A percentile compares a stretch with the other conserved stretches of the same genome.
Evolutionary conservation across 169 alveolate genomes (phyloP).

Genomic region (Babesia bigemina): DNA sequence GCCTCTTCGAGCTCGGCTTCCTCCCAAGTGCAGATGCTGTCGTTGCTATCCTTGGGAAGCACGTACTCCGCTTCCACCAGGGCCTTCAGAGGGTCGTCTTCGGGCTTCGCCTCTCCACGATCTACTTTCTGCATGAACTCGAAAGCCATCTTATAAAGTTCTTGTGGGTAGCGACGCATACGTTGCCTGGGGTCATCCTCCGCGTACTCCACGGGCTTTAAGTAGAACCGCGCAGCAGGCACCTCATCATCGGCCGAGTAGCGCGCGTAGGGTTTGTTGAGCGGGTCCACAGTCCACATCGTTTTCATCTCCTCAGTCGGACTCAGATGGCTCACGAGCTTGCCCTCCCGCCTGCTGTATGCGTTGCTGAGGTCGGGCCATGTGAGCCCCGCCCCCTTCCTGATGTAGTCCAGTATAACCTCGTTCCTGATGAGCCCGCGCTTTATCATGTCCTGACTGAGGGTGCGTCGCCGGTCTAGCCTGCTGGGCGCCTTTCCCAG

Average conservation of each 20-base stretch:
- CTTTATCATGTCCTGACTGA: slow-evolving; percentile 27
- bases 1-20: slow-evolving; percentile 44
- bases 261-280: slow-evolving; percentile 20
- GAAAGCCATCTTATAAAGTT: slow-evolving; percentile 46
- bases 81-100: slow-evolving; percentile 63
- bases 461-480: slow-evolving; percentile 3
- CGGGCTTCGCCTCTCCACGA: slow-evolving; percentile 53
- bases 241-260: slow-evolving; percentile 23
- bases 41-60: neutral
- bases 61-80: slow-evolving; percentile 41
- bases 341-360: slow-evolving; percentile 39
- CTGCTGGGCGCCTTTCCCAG: slow-evolving; percentile 22
- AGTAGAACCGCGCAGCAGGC: slow-evolving; percentile 50
- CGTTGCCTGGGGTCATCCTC: slow-evolving; percentile 43
- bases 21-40: slow-evolving; percentile 52
- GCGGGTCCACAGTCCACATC: slow-evolving; percentile 53
- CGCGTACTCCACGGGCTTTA: slow-evolving; percentile 28
- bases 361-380: slow-evolving; percentile 59
- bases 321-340: slow-evolving; percentile 41
- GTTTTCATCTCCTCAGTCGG: slow-evolving; percentile 52
- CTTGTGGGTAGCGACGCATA: slow-evolving; percentile 50
- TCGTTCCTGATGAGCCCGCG: slow-evolving; percentile 46
- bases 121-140: slow-evolving; percentile 61
- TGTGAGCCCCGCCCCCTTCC: slow-evolving; percentile 57
- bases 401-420: slow-evolving; percentile 34